Conservation (phyloP, 805 yeast genomes). For the Myxozyma monticola region DNA sequence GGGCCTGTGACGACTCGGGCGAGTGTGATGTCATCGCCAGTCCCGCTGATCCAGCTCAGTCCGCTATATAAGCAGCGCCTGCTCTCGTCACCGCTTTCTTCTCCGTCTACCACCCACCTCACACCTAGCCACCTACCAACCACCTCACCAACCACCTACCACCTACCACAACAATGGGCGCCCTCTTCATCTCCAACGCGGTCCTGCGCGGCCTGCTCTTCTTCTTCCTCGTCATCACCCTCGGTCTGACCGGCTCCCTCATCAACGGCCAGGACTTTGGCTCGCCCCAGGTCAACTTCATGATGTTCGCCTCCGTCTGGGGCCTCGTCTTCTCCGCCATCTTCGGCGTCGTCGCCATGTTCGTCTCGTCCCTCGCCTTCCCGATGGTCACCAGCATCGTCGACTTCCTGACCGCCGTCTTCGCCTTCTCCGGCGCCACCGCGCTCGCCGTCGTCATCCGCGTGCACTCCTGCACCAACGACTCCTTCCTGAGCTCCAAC, state of each 20-base stretch:
- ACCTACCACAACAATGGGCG: slow-evolving; percentile 29
- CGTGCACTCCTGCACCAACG: slow-evolving; percentile 80
- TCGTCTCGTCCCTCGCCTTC: slow-evolving; percentile 79
- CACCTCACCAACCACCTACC: too few relatives aligned
- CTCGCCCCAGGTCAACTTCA: slow-evolving; percentile 83
- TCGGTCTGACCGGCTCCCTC: slow-evolving; percentile 86
- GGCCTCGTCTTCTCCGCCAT: slow-evolving; percentile 77
- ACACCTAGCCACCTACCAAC: too few relatives aligned
- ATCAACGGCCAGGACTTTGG: slow-evolving; percentile 62
- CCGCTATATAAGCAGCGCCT: too few relatives aligned
- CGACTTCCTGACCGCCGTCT: slow-evolving; percentile 86
- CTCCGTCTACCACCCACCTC: too few relatives aligned
- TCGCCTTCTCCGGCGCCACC: slow-evolving; percentile 92
- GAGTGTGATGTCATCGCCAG: too few relatives aligned
- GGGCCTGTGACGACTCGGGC: too few relatives aligned
- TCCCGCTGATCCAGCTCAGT: too few relatives aligned
- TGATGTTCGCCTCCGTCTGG: slow-evolving; percentile 83
- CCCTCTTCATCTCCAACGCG: slow-evolving; percentile 24
- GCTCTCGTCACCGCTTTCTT: too few relatives aligned
- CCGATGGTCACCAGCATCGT: slow-evolving; percentile 71
- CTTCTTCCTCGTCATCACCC: slow-evolving; percentile 68
- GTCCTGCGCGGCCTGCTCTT: slow-evolving; percentile 74
- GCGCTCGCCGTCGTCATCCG: slow-evolving; percentile 90
- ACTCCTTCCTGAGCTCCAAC: slow-evolving; percentile 63
- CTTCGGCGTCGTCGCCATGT: slow-evolving; percentile 76